Base-by-base conservation (phyloP, 139 green algal species). In the Spirogloea muscicola region DNA sequence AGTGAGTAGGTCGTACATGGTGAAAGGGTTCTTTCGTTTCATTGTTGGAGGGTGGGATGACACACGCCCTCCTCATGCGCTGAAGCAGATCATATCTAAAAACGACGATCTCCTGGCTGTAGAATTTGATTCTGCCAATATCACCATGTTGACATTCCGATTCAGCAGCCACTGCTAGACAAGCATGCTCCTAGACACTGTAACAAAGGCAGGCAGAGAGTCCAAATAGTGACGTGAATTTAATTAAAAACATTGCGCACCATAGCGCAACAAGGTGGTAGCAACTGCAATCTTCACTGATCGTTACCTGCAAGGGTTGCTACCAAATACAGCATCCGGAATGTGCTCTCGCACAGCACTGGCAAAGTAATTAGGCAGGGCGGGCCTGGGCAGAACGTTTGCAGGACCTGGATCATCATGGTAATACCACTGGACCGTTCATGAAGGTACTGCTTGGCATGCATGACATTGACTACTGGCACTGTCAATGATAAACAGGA, bases 231-330 rank as follows among this genome's bases (percentile, higher is more conserved):
- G n/a, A n/a, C n/a, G n/a, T n/a, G n/a, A n/a, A n/a, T n/a, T n/a
- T n/a, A n/a, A n/a, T n/a, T n/a, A n/a, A n/a, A n/a, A n/a, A n/a
- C n/a, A n/a, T n/a, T n/a, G n/a, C n/a, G n/a, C n/a, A n/a, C n/a
- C n/a, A n/a, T n/a, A n/a, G n/a, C n/a, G n/a, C n/a, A n/a, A n/a
- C n/a, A n/a, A n/a, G n/a, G n/a, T n/a, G n/a, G n/a, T n/a, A n/a
- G n/a, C n/a, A n/a, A n/a, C n/a, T n/a, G n/a, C n/a, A n/a, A n/a
- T n/a, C n/a, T n/a, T n/a, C n/a, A n/a, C n/a, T n/a, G n/a, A n/a
- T n/a, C n/a, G n/a, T n/a, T n/a, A 79, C 71, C 88, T 82, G 74
- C 85, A 92, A 0, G 91, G 91, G 84, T 96, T 96, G 74, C 80
- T 88, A 10, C 79, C 80, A 58, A 96, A 91, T 18, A 88, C 70